Evolutionary conservation across 371 early-diverging fungal genomes (phyloP).

Genomic region (Mucor indicus): DNA sequence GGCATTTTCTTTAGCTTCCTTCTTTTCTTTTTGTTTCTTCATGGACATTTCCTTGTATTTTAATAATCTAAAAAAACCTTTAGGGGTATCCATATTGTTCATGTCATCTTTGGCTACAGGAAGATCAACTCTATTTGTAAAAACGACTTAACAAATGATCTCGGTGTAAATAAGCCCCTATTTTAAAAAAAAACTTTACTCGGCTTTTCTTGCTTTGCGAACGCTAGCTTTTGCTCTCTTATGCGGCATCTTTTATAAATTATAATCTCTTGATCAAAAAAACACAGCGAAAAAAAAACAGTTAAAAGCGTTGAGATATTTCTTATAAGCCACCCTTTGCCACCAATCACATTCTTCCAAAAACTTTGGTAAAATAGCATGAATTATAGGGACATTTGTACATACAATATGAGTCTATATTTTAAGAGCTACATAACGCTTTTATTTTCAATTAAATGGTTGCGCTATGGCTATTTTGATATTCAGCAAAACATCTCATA

Average conservation of each 20-base stretch:
- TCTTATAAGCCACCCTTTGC: no score
- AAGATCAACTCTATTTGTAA: slow-evolving; percentile 13
- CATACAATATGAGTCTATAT: no score
- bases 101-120: slow-evolving; percentile 17
- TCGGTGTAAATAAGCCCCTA: no score
- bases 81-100: slow-evolving; percentile 31
- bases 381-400: no score
- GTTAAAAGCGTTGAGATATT: no score
- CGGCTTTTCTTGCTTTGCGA: slow-evolving; percentile 26
- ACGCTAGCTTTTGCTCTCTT: slow-evolving; percentile 43
- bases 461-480: slow-evolving; percentile 10
- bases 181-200: slow-evolving; percentile 11
- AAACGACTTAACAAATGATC: background rate
- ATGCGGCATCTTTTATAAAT: slow-evolving; percentile 42
- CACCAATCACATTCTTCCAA: no score
- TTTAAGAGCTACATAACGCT: no score
- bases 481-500: slow-evolving; percentile 35
- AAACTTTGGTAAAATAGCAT: no score
- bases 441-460: no score
- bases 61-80: slow-evolving; percentile 39
- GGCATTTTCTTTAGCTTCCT: slow-evolving; percentile 18
- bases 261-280: no score
- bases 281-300: no score
- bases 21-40: slow-evolving; percentile 35
- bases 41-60: slow-evolving; percentile 30